A percentile compares a stretch with the other conserved stretches of the same genome.
These are phyloP conservation scores for Ophiostoma tasmaniense DNA, from an alignment of 2,329 filamentous ascomycete genomes.

Conservation along the genomic window DNA sequence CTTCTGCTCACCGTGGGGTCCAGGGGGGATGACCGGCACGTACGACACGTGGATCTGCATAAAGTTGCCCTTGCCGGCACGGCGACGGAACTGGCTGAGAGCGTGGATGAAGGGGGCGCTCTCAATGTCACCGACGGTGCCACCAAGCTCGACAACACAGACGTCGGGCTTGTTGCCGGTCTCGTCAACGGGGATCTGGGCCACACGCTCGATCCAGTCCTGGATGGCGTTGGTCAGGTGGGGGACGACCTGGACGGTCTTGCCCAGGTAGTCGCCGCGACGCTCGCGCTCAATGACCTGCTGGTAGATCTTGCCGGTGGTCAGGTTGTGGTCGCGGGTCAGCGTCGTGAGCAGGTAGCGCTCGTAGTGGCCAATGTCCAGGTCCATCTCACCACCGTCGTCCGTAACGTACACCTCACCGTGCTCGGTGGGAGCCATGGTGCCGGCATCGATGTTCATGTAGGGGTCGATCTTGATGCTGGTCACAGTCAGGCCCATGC, in stretches of 20 bases:
- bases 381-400: slow-evolving; percentile 62
- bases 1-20: slow-evolving; percentile 62
- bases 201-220: slow-evolving; percentile 83
- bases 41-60: slow-evolving; percentile 83
- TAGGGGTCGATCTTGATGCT: slow-evolving; percentile 44
- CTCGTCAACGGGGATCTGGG: slow-evolving; percentile 77
- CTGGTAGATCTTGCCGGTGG: slow-evolving; percentile 92
- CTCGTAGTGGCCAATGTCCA: slow-evolving; percentile 52
- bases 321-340: slow-evolving; percentile 87
- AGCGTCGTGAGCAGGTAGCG: slow-evolving; percentile 73
- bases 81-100: slow-evolving; percentile 65
- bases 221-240: slow-evolving; percentile 89
- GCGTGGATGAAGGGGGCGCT: slow-evolving; percentile 83
- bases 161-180: slow-evolving; percentile 77
- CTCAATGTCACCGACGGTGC: slow-evolving; percentile 72
- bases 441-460: slow-evolving; percentile 32
- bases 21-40: slow-evolving; percentile 54
- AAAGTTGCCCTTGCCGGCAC: slow-evolving; percentile 70
- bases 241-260: slow-evolving; percentile 75
- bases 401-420: slow-evolving; percentile 85
- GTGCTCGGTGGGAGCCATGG: slow-evolving; percentile 44
- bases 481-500: slow-evolving; percentile 64
- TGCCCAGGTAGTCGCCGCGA: slow-evolving; percentile 70
- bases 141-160: slow-evolving; percentile 66
- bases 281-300: slow-evolving; percentile 68